Conservation (phyloP, 495 filamentous ascomycete species). For the Lepidopterella palustris region DNA sequence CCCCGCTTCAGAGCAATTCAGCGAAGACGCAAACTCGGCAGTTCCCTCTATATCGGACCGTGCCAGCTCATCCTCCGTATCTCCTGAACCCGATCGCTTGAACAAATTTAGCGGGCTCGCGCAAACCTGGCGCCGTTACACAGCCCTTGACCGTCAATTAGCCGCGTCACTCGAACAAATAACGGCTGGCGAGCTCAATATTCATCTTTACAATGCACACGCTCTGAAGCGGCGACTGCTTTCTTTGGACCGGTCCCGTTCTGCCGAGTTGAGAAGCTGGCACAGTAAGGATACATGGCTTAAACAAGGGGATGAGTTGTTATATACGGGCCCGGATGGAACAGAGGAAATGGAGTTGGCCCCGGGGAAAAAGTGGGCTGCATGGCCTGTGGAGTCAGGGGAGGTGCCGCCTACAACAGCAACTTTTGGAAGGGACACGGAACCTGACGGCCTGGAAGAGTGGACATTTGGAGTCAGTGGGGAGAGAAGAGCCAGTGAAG, state of each 20-base stretch:
- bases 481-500: constrained; percentile 44
- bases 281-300: constrained; percentile 35
- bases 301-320: constrained; percentile 16
- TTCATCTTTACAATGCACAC: constrained; percentile 73
- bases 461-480: constrained; percentile 38
- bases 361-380: constrained; percentile 52
- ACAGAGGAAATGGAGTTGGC: constrained; percentile 29
- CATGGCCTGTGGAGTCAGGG: constrained; percentile 63
- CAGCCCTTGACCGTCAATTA: constrained; percentile 51
- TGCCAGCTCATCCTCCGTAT: not conserved
- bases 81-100: constrained; percentile 33
- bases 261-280: constrained; percentile 24
- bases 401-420: constrained; percentile 55
- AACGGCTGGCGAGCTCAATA: constrained; percentile 54
- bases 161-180: constrained; percentile 52
- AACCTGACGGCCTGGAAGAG: constrained; percentile 43
- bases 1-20: not conserved
- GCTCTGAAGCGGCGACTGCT: constrained; percentile 47
- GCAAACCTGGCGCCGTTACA: constrained; percentile 56
- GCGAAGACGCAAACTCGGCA: not conserved
- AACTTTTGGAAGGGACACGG: constrained; percentile 27
- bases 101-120: constrained; percentile 50
- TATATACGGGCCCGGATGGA: constrained; percentile 5
- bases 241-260: constrained; percentile 16
- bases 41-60: not conserved